These are phyloP conservation scores for Crepidotus sp. DNA, from an alignment of 1,284 basidiomycete genomes.

Conservation along the genomic window DNA sequence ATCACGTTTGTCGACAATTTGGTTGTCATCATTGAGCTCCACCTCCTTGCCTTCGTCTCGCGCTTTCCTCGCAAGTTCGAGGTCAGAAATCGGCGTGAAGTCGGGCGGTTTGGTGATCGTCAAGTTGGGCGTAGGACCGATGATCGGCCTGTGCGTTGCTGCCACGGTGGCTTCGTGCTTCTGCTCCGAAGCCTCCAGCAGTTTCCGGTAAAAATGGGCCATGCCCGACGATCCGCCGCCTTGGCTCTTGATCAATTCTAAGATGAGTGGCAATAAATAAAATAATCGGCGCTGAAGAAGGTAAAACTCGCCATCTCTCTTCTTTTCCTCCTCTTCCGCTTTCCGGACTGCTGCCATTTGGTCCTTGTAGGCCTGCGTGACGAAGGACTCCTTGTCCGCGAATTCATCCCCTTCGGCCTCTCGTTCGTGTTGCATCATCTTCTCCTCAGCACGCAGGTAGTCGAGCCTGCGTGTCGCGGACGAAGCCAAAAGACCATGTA, in stretches of 20 bases:
- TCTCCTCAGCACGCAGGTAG: constrained; percentile 92
- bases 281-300: not conserved
- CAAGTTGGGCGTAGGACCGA: constrained; percentile 52
- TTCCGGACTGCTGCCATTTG: constrained; percentile 89
- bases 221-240: constrained; percentile 58
- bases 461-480: constrained; percentile 86
- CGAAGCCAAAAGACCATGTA: constrained; percentile 70
- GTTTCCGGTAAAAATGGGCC: constrained; percentile 78
- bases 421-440: constrained; percentile 91
- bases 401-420: constrained; percentile 93
- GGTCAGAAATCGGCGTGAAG: constrained; percentile 53
- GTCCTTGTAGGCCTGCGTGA: constrained; percentile 95
- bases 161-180: constrained; percentile 79
- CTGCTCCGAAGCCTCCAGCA: constrained; percentile 75
- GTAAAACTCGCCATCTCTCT: constrained; percentile 62
- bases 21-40: constrained; percentile 95
- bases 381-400: constrained; percentile 90
- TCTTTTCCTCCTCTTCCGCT: constrained; percentile 87
- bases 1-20: constrained; percentile 94
- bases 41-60: constrained; percentile 76
- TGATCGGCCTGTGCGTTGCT: constrained; percentile 53
- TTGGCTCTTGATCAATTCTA: constrained; percentile 62
- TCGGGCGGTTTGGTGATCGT: constrained; percentile 66
- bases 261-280: constrained; percentile 1
- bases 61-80: constrained; percentile 61